A percentile compares a stretch with the other conserved stretches of the same genome.
phyloP scores from a whole-genome alignment of 2,329 filamentous ascomycete genomes.

The Zymoseptoria crescenta region DNA sequence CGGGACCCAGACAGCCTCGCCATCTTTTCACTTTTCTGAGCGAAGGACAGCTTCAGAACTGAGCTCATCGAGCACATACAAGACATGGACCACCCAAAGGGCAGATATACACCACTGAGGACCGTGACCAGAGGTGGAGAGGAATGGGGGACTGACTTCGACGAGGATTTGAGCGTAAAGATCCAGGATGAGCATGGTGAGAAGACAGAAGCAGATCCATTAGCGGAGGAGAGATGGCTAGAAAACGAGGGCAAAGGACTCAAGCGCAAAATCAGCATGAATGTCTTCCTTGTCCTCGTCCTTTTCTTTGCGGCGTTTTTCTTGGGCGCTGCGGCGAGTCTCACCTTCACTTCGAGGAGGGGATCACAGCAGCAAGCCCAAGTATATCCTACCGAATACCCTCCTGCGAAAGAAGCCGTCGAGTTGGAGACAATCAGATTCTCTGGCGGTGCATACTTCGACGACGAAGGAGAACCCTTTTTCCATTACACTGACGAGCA shows the following conservation, averaged over 20 bases:
- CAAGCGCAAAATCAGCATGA: background rate
- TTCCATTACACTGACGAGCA: background rate
- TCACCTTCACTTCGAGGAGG: background rate
- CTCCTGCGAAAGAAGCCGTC: background rate
- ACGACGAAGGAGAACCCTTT: constrained; percentile 4
- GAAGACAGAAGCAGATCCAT: background rate
- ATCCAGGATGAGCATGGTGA: background rate
- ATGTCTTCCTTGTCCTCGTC: background rate
- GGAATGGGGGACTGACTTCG: background rate
- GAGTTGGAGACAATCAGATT: background rate
- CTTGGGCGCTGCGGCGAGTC: background rate
- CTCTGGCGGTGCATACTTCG: constrained; percentile 2
- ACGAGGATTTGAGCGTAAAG: background rate
- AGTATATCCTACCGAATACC: constrained; percentile 1
- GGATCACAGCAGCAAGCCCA: background rate
- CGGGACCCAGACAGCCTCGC: background rate
- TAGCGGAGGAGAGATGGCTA: background rate
- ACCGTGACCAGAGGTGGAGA: background rate
- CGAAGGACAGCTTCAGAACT: background rate
- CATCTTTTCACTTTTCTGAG: background rate
- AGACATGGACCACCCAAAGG: background rate
- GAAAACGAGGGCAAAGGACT: background rate
- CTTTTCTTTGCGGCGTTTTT: background rate
- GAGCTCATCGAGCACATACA: background rate
- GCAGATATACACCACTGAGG: background rate